phyloP scores from a whole-genome alignment of 306 rosid genomes.

The Cyclanthera cordifolia region DNA sequence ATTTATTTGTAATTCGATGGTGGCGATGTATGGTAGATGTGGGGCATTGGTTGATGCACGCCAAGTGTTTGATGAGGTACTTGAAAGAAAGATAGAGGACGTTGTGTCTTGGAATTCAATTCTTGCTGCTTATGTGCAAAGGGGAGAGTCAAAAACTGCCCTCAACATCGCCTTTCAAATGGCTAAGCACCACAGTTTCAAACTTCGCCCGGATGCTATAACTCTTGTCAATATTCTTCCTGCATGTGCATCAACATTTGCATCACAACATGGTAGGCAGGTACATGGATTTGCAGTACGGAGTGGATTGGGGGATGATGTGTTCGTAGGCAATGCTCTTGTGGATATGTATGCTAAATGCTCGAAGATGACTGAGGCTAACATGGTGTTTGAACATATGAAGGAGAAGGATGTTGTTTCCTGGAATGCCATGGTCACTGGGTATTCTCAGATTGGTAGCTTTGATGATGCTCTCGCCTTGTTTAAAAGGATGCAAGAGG shows the following conservation, averaged over 20 bases:
- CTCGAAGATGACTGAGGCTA: slow-evolving; percentile 53
- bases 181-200: slow-evolving; percentile 13
- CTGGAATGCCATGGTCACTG: slow-evolving; percentile 85
- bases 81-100: slow-evolving; percentile 40
- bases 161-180: slow-evolving; percentile 34
- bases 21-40: slow-evolving; percentile 67
- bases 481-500: slow-evolving; percentile 53
- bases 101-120: slow-evolving; percentile 74
- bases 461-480: slow-evolving; percentile 47
- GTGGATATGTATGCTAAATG: slow-evolving; percentile 81
- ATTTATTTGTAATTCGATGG: slow-evolving; percentile 62
- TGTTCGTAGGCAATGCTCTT: slow-evolving; percentile 68
- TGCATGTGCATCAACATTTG: slow-evolving; percentile 44
- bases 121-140: slow-evolving; percentile 40
- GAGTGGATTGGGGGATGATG: slow-evolving; percentile 54
- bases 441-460: slow-evolving; percentile 61
- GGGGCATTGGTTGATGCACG: slow-evolving; percentile 31
- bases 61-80: slow-evolving; percentile 55
- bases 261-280: slow-evolving; percentile 39
- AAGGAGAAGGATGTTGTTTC: slow-evolving; percentile 70
- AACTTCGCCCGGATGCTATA: slow-evolving; percentile 39
- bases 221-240: slow-evolving; percentile 71
- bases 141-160: slow-evolving; percentile 26
- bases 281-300: slow-evolving; percentile 52
- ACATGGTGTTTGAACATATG: slow-evolving; percentile 53